Evolutionary conservation across 345 rosid genomes (phyloP).

Genomic region (Sisymbrium altissimum): DNA sequence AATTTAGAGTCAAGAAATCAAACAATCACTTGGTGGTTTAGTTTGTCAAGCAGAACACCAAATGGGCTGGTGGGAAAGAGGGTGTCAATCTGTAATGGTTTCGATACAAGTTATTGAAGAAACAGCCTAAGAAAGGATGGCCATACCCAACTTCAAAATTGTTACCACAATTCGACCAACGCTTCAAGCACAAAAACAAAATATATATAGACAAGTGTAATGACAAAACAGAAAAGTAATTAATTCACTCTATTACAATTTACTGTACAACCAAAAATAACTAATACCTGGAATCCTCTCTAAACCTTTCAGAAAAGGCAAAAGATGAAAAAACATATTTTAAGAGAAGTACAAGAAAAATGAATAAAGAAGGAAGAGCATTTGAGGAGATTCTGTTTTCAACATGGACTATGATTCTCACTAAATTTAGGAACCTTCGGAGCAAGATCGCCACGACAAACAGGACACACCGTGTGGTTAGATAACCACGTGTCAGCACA

Average conservation of each 20-base stretch:
- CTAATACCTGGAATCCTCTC: background rate
- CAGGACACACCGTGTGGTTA: conserved; percentile 56
- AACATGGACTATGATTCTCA: conserved; percentile 30
- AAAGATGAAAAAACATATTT: background rate
- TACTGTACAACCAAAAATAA: background rate
- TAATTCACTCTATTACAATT: background rate
- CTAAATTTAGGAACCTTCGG: conserved; percentile 17
- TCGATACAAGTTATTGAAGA: no score
- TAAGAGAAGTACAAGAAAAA: background rate
- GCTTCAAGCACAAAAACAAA: no score
- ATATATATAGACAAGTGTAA: no score
- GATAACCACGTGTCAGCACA: conserved; percentile 90
- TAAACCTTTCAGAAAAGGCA: conserved; percentile 2
- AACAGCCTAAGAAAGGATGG: no score
- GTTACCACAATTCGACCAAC: no score
- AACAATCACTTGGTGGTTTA: no score
- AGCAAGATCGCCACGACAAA: conserved; percentile 58
- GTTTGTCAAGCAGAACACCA: no score
- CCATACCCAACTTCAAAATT: no score
- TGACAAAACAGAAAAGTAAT: no score
- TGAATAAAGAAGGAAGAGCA: conserved; percentile 10
- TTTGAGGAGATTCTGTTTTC: background rate
- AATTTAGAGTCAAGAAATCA: no score
- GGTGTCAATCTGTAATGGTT: no score
- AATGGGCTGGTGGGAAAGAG: no score